Evolutionary conservation across 2,329 filamentous ascomycete genomes (phyloP).

Genomic region (Meredithiella fracta): DNA sequence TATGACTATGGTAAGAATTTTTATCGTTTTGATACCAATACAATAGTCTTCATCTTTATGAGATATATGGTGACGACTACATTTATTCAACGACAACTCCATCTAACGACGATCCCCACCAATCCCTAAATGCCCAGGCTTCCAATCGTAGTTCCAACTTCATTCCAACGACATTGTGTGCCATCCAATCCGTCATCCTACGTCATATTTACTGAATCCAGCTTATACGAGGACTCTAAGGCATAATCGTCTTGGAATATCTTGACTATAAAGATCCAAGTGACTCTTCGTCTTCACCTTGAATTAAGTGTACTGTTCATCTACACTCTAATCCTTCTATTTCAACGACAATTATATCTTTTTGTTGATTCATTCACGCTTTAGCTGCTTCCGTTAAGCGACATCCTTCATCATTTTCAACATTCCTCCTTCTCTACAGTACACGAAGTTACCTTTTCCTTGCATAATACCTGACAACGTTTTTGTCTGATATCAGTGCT

Average conservation of each 20-base stretch:
- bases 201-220: neutral
- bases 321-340: neutral
- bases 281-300: neutral
- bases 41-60: too few relatives aligned
- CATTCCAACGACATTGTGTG: neutral
- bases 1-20: too few relatives aligned
- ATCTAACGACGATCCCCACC: too few relatives aligned
- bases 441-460: neutral
- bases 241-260: neutral
- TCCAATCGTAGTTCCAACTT: neutral
- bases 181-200: neutral
- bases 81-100: too few relatives aligned
- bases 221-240: neutral
- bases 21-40: too few relatives aligned
- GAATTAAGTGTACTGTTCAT: neutral
- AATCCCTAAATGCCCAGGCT: neutral
- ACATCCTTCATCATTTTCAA: neutral
- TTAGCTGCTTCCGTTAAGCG: conserved; percentile 33
- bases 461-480: too few relatives aligned
- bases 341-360: too few relatives aligned
- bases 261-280: neutral
- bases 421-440: neutral
- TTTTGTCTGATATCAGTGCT: too few relatives aligned
- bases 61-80: too few relatives aligned
- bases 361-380: too few relatives aligned